These are phyloP conservation scores for Papiliotrema fonsecae DNA, from an alignment of 1,284 basidiomycete species.

Conservation along the genomic window DNA sequence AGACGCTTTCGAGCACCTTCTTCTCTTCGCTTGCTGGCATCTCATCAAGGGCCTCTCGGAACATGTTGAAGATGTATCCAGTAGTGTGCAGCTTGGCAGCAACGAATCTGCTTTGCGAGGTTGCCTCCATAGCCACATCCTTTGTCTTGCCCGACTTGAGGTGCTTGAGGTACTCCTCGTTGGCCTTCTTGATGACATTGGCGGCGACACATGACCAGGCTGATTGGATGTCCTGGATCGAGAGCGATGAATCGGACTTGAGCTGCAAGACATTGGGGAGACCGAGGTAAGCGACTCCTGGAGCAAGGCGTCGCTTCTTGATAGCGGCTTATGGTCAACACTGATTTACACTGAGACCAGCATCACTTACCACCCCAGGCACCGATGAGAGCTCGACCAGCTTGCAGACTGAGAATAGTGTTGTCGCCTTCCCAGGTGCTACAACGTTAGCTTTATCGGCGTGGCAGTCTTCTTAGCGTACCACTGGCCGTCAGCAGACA, in stretches of 20 bases:
- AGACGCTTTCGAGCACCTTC: slow-evolving; percentile 43
- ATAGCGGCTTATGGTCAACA: slow-evolving; percentile 35
- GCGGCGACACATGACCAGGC: slow-evolving; percentile 54
- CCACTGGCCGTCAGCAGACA: slow-evolving; percentile 9
- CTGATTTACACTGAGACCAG: neutral
- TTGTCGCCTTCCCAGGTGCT: slow-evolving; percentile 57
- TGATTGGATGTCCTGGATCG: slow-evolving; percentile 50
- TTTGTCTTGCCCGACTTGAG: slow-evolving; percentile 51
- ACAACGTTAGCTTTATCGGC: neutral
- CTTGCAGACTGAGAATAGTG: slow-evolving; percentile 54
- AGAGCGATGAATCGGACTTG: slow-evolving; percentile 50
- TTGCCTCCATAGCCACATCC: slow-evolving; percentile 54
- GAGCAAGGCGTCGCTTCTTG: slow-evolving; percentile 51
- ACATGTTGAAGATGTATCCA: slow-evolving; percentile 46
- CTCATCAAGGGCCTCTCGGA: slow-evolving; percentile 45
- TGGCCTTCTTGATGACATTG: slow-evolving; percentile 55
- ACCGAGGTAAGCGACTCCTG: slow-evolving; percentile 53
- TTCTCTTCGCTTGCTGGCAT: slow-evolving; percentile 38
- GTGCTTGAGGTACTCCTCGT: slow-evolving; percentile 48
- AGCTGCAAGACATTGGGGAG: slow-evolving; percentile 43
- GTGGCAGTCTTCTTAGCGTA: neutral
- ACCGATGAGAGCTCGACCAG: slow-evolving; percentile 53
- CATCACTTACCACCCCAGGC: slow-evolving; percentile 47
- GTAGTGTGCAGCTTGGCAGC: slow-evolving; percentile 52
- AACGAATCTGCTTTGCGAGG: slow-evolving; percentile 54